These are phyloP conservation scores for Scutellaria galericulata DNA, from an alignment of 257 asterid species.

Conservation along the genomic window DNA sequence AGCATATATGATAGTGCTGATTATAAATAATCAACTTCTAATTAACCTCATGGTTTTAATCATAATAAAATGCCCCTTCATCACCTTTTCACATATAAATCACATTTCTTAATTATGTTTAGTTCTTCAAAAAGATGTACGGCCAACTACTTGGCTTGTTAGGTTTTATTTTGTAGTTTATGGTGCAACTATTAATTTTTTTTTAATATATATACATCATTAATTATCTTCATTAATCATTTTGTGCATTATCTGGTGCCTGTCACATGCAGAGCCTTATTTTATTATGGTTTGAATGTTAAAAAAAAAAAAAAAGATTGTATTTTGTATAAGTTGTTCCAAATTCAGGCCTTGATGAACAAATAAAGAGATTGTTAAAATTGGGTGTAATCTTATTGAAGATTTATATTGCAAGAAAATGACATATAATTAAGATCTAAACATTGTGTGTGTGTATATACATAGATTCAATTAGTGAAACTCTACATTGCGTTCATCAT, in stretches of 20 bases:
- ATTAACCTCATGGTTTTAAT: constrained; percentile 39
- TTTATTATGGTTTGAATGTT: too few species aligned
- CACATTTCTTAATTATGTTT: constrained; percentile 31
- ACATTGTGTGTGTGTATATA: too few species aligned
- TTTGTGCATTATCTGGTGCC: constrained; percentile 25
- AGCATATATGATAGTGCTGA: constrained; percentile 26
- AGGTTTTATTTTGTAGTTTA: background rate
- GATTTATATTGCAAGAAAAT: too few species aligned
- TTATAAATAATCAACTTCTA: constrained; percentile 24
- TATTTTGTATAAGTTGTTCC: too few species aligned
- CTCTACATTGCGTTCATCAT: background rate
- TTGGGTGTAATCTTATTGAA: too few species aligned
- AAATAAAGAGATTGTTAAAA: too few species aligned
- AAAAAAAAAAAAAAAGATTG: too few species aligned
- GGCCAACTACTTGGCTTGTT: constrained; percentile 29
- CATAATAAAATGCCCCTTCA: constrained; percentile 33
- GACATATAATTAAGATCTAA: too few species aligned
- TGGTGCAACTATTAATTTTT: too few species aligned
- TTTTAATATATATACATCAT: background rate
- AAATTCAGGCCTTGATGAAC: too few species aligned
- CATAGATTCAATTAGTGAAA: background rate
- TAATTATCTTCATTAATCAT: background rate
- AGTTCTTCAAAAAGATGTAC: constrained; percentile 28
- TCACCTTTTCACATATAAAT: constrained; percentile 30
- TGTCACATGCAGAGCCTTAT: constrained; percentile 30